Conservation (phyloP, 2,329 filamentous ascomycete species). For the Sporothrix protearum region DNA sequence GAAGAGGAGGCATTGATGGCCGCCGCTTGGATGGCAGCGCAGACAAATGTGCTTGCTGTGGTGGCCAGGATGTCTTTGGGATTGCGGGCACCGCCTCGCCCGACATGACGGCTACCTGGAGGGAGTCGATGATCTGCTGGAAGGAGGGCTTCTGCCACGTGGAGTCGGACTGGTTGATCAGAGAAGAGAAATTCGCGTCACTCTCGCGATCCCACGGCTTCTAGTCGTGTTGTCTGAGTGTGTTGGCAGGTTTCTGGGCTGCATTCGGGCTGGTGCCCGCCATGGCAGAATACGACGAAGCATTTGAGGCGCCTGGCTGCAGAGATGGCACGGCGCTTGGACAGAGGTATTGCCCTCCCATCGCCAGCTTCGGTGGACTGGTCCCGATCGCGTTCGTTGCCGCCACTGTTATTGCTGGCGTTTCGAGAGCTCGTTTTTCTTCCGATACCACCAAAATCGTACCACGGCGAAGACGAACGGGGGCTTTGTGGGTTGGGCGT, state of each 20-base stretch:
- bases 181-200: background rate
- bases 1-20: background rate
- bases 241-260: background rate
- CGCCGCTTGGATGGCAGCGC: background rate
- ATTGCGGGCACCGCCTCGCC: constrained; percentile 27
- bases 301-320: background rate
- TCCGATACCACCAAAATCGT: background rate
- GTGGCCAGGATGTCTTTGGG: background rate
- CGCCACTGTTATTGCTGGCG: background rate
- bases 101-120: constrained; percentile 44
- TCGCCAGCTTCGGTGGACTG: background rate
- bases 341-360: background rate
- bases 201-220: background rate
- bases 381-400: background rate
- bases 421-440: background rate
- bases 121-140: constrained; percentile 43
- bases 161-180: constrained; percentile 26
- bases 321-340: background rate
- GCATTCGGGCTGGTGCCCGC: background rate
- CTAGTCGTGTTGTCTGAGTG: background rate
- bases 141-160: constrained; percentile 43
- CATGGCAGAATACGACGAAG: background rate
- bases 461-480: background rate
- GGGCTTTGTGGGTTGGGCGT: constrained; percentile 16
- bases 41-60: background rate